phyloP scores from a whole-genome alignment of 129 eudicot species.

The Escallonia rubra region DNA sequence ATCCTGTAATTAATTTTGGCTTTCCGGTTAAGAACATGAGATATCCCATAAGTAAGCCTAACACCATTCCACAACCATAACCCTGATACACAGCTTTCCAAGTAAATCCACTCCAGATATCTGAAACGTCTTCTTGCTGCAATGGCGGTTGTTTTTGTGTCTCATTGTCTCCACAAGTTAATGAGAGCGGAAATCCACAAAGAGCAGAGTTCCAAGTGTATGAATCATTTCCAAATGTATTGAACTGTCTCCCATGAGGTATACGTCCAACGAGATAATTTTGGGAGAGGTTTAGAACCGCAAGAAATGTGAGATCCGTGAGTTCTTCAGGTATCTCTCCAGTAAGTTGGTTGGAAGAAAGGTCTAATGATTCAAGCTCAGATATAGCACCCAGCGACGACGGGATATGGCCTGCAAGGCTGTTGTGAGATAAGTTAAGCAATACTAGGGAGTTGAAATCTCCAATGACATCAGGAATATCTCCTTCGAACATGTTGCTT shows the following conservation, averaged over 20 bases:
- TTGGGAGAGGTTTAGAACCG: not conserved
- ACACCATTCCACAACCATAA: constrained; percentile 2
- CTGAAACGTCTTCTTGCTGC: constrained; percentile 6
- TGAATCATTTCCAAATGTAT: constrained; percentile 4
- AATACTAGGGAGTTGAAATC: constrained; percentile 1
- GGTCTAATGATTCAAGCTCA: constrained; percentile 7
- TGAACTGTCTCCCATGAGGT: constrained; percentile 7
- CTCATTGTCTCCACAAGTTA: not conserved
- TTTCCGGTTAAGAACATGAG: not conserved
- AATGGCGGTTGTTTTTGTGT: not conserved
- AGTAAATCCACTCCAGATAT: constrained; percentile 6
- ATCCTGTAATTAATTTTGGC: too few species aligned
- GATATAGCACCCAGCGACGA: not conserved
- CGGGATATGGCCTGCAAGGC: constrained; percentile 9
- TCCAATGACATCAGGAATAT: constrained; percentile 11
- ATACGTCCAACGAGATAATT: constrained; percentile 2
- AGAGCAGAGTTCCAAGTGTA: not conserved
- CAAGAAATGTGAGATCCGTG: not conserved
- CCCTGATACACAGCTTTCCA: constrained; percentile 11
- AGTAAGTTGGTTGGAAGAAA: constrained; percentile 2
- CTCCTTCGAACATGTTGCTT: constrained; percentile 5
- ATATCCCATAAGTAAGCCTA: constrained; percentile 13
- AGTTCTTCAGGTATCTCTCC: constrained; percentile 11
- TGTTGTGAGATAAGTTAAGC: constrained; percentile 15
- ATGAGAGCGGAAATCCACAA: constrained; percentile 6